These are phyloP conservation scores for Lactarius pseudohatsudake DNA, from an alignment of 768 basidiomycete genomes.

Conservation along the genomic window DNA sequence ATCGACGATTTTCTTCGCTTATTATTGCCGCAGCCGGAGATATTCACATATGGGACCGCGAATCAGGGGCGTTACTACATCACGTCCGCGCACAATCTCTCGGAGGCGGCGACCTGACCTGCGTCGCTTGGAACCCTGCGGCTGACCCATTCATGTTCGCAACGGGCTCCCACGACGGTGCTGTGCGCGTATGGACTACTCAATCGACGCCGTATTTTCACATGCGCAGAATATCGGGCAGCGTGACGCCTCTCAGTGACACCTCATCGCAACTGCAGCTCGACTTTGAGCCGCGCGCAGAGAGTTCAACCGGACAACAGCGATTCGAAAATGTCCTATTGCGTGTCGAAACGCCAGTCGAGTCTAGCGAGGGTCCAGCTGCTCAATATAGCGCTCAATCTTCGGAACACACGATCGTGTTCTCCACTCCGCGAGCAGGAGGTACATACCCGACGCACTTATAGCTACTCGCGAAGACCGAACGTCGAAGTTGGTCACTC, in stretches of 20 bases:
- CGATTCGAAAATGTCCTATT: slow-evolving; percentile 7
- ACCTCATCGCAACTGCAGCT: slow-evolving; percentile 21
- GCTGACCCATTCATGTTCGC: slow-evolving; percentile 68
- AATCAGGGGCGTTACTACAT: slow-evolving; percentile 71
- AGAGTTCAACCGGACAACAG: slow-evolving; percentile 16
- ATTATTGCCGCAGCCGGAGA: slow-evolving; percentile 58
- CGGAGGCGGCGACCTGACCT: slow-evolving; percentile 68
- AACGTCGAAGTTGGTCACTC: not conserved
- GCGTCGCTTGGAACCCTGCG: slow-evolving; percentile 76
- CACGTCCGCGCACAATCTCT: slow-evolving; percentile 62
- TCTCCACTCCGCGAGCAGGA: slow-evolving; percentile 13
- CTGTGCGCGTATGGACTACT: slow-evolving; percentile 72
- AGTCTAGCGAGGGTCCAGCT: slow-evolving; percentile 14
- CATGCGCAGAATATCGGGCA: slow-evolving; percentile 17
- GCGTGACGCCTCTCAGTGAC: slow-evolving; percentile 24
- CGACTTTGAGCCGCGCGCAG: slow-evolving; percentile 20
- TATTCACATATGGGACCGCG: slow-evolving; percentile 84
- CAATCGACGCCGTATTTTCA: slow-evolving; percentile 16
- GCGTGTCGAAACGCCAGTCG: slow-evolving; percentile 10
- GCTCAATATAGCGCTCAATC: no score
- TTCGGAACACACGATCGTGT: slow-evolving; percentile 17
- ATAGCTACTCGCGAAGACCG: not conserved
- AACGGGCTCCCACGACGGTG: slow-evolving; percentile 76
- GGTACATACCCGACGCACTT: not conserved
- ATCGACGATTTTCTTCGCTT: slow-evolving; percentile 11